Evolutionary conservation across 495 filamentous ascomycete species (phyloP).

Genomic region (Aspergillus bertholletiae): DNA sequence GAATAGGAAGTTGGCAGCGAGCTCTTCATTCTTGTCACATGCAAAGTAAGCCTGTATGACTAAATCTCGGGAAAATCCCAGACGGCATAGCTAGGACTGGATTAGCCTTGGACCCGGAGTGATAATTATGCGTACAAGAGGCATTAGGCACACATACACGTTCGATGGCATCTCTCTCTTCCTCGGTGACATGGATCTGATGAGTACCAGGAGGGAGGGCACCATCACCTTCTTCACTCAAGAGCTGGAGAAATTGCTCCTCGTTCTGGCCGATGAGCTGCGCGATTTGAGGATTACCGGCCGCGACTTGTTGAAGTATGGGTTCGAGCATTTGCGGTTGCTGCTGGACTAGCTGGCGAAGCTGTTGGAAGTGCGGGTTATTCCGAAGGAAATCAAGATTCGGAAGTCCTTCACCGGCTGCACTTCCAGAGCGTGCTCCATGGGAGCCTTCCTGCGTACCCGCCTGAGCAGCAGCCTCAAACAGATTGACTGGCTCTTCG

Average conservation of each 20-base stretch:
- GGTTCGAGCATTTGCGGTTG: conserved; percentile 98
- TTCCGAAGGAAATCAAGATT: conserved; percentile 94
- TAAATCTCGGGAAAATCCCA: conserved; percentile 88
- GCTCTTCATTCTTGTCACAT: conserved; percentile 98
- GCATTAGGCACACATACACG: conserved; percentile 57
- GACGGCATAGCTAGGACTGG: conserved; percentile 70
- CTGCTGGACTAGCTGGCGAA: conserved; percentile 93
- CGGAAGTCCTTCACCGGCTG: conserved; percentile 55
- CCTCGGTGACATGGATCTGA: conserved; percentile 86
- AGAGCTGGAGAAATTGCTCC: conserved; percentile 83
- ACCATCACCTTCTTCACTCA: conserved; percentile 78
- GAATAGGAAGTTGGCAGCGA: conserved; percentile 96
- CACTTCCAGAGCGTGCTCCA: conserved; percentile 47
- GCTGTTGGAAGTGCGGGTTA: conserved; percentile 96
- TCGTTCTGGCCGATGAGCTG: conserved; percentile 85
- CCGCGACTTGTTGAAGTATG: conserved; percentile 93
- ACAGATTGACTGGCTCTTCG: conserved; percentile 77
- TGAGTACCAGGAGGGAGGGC: conserved; percentile 84
- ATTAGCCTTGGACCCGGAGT: conserved; percentile 18
- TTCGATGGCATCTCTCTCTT: conserved; percentile 95
- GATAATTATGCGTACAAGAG: background rate
- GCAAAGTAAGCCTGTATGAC: conserved; percentile 99
- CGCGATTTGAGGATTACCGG: conserved; percentile 91
- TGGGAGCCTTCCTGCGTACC: conserved; percentile 54
- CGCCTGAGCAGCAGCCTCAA: conserved; percentile 84